A percentile compares a stretch with the other conserved stretches of the same genome.
These are phyloP conservation scores for Arxiozyma heterogenica DNA, from an alignment of 1,139 yeast genomes.

Conservation along the genomic window DNA sequence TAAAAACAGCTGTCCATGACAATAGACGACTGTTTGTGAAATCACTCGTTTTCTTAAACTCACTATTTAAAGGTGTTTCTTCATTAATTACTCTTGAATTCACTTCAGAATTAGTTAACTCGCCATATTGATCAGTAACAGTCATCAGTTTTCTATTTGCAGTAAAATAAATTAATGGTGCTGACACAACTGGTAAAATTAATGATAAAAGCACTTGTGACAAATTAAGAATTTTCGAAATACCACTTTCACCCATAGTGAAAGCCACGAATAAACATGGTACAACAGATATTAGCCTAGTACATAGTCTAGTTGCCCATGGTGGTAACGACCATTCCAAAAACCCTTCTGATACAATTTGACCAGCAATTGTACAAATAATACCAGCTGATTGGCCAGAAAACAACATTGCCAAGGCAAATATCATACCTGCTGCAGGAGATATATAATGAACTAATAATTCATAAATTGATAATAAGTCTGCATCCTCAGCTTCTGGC, in stretches of 20 bases:
- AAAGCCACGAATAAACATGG: constrained; percentile 81
- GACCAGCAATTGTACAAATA: constrained; percentile 96
- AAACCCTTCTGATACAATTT: constrained; percentile 93
- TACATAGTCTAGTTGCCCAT: constrained; percentile 71
- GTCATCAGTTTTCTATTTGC: constrained; percentile 68
- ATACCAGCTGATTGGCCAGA: constrained; percentile 98
- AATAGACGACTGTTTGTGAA: constrained; percentile 61
- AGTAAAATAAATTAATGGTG: constrained; percentile 82
- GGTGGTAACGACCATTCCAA: constrained; percentile 80
- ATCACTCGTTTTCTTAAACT: constrained; percentile 31
- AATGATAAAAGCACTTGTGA: constrained; percentile 83
- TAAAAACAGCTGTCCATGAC: constrained; percentile 44
- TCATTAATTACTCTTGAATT: constrained; percentile 9
- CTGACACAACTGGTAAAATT: constrained; percentile 79
- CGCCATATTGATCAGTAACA: constrained; percentile 34
- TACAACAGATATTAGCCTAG: constrained; percentile 75
- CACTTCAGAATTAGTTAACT: constrained; percentile 1
- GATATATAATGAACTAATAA: constrained; percentile 66
- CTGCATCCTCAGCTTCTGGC: constrained; percentile 73
- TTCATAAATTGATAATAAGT: constrained; percentile 73
- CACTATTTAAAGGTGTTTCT: constrained; percentile 18
- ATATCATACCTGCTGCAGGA: constrained; percentile 85
- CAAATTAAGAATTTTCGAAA: constrained; percentile 68
- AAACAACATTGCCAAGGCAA: constrained; percentile 83
- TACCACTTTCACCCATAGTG: constrained; percentile 75